These are phyloP conservation scores for Xylariaceae sp. DNA, from an alignment of 2,329 filamentous ascomycete species.

Conservation along the genomic window DNA sequence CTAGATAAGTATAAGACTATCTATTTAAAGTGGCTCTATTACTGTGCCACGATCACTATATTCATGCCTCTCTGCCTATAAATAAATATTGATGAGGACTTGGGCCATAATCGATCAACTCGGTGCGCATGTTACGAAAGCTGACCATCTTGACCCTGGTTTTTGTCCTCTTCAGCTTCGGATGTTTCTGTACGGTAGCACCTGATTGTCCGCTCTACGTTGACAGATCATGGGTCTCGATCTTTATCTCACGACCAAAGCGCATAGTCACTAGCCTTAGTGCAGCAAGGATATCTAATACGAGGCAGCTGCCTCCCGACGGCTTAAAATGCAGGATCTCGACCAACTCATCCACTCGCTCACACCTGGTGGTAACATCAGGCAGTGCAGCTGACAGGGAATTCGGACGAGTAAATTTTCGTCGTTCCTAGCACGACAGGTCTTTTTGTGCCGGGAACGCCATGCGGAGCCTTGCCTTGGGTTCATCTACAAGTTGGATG, in stretches of 20 bases:
- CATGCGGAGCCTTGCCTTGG: too few species aligned
- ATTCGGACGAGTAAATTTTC: not conserved
- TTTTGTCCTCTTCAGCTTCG: too few species aligned
- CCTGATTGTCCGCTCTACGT: too few species aligned
- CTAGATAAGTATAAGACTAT: slow-evolving; percentile 4
- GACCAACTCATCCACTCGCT: not conserved
- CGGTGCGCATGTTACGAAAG: slow-evolving; percentile 2
- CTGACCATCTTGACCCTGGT: not conserved
- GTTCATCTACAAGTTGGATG: slow-evolving; percentile 1
- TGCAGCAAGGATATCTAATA: slow-evolving; percentile 3
- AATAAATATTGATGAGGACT: too few species aligned
- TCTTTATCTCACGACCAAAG: slow-evolving; percentile 6
- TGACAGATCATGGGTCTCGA: slow-evolving; percentile 8
- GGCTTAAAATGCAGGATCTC: not conserved
- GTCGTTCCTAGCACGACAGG: slow-evolving; percentile 2
- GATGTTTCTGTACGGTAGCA: too few species aligned
- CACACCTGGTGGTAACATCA: not conserved
- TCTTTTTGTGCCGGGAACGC: not conserved
- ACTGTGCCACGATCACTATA: slow-evolving; percentile 17
- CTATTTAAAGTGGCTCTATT: slow-evolving; percentile 2
- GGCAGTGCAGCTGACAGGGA: not conserved
- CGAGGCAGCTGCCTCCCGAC: not conserved
- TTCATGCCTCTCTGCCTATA: not conserved
- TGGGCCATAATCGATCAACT: too few species aligned
- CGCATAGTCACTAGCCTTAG: slow-evolving; percentile 5